Base-by-base conservation (phyloP, 306 rosid genomes). In the Rosa rugosa region DNA sequence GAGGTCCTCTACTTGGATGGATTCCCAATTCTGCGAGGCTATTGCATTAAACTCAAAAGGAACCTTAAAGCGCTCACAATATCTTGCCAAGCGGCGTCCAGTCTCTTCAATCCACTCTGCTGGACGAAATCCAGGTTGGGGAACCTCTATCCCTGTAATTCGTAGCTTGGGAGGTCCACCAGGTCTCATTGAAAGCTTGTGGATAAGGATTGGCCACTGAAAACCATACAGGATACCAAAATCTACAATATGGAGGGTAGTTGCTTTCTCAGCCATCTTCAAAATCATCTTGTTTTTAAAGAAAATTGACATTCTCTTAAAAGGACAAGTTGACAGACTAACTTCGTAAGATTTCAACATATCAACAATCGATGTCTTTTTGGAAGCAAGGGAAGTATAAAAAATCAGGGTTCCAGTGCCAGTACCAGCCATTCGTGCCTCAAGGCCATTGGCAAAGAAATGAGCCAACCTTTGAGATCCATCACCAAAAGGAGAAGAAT, bases 81-180 rank as follows among this genome's bases (percentile, higher is more conserved):
- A 91, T 46, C 76, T 91, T 41, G 82, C 88, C 45, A 93, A 80
- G 71, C 91, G 97, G 20, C 87, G 88, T 5, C 98, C 98, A 3
- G 92, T 93, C 78, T 93, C 98, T 83, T 87, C 92, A 10, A 90
- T 83, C 75, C 92, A 80, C 44, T 88, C 91, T 1, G 90, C 69
- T 0, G 98, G 98, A n/a, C 95, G 90, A 77, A 93, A 93, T n/a
- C 98, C 97, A 3, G 85, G 81, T 71, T 87, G 95, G 23, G 98
- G 98, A 86, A 85, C 47, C 68, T 93, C 98, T 70, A 93, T 91
- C 72, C 94, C 98, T 0, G 98, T 93, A 71, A 86, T 83, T 12
- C 87, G 80, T 50, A 86, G 81, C 81, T 83, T 80, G 31, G 85
- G 85, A 65, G 83, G 82, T 23, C 85, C 87, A 45, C 85, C 85